A percentile compares a stretch with the other conserved stretches of the same genome.
These are phyloP conservation scores for Immersiella caudata DNA, from an alignment of 495 filamentous ascomycete species.

Conservation along the genomic window DNA sequence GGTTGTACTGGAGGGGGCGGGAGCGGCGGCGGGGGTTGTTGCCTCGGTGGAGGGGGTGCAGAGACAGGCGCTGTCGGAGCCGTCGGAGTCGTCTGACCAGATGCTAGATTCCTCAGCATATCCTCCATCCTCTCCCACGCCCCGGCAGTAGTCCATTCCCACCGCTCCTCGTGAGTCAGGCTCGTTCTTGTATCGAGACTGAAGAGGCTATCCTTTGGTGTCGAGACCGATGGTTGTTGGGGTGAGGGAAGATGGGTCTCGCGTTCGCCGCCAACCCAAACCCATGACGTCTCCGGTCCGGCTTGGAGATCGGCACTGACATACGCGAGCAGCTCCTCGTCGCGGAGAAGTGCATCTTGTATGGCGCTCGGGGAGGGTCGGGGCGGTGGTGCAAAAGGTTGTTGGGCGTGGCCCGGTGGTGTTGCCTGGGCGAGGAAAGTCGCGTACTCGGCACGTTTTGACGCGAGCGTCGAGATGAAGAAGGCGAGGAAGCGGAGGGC, in stretches of 20 bases:
- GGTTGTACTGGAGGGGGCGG: not conserved
- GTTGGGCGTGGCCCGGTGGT: constrained; percentile 14
- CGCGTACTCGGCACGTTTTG: constrained; percentile 56
- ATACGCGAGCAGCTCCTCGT: constrained; percentile 91
- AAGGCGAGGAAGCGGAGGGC: constrained; percentile 86
- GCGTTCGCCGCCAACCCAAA: constrained; percentile 72
- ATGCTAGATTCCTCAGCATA: constrained; percentile 30
- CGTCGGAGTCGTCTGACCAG: constrained; percentile 18
- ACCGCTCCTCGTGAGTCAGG: constrained; percentile 31
- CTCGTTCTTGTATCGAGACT: constrained; percentile 32
- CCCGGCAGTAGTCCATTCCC: constrained; percentile 26
- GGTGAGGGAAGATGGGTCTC: constrained; percentile 21
- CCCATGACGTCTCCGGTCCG: constrained; percentile 76
- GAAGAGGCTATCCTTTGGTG: constrained; percentile 21
- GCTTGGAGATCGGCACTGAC: constrained; percentile 89
- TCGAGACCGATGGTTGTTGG: not conserved
- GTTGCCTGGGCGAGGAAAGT: constrained; percentile 37
- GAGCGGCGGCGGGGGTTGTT: constrained; percentile 1
- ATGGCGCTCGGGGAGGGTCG: constrained; percentile 31
- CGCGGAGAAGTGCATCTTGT: constrained; percentile 61
- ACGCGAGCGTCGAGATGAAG: constrained; percentile 68
- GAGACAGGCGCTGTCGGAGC: not conserved
- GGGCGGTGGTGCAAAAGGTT: constrained; percentile 26
- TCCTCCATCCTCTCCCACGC: constrained; percentile 37
- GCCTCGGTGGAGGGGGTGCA: not conserved